phyloP scores from a whole-genome alignment of 495 filamentous ascomycete genomes.

The Trichocladium uniseriatum region DNA sequence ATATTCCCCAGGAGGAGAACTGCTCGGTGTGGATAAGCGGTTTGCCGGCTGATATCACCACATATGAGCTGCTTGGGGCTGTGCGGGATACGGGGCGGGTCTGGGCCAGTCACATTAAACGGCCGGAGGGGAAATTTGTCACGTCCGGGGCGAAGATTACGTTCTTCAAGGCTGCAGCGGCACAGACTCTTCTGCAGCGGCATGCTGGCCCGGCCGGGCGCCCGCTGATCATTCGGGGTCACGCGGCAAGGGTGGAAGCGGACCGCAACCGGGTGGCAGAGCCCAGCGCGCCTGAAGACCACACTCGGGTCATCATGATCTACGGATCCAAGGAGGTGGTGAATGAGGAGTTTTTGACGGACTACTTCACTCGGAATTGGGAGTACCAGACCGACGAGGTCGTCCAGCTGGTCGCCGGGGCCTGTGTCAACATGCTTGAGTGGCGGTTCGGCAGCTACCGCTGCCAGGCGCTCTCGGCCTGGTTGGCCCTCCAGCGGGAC shows the following conservation, averaged over 20 bases:
- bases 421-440: no score
- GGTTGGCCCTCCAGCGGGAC: no score
- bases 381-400: not conserved
- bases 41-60: conserved; percentile 19
- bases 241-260: not conserved
- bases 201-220: not conserved
- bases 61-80: conserved; percentile 16
- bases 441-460: no score
- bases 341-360: not conserved
- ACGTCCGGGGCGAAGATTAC: conserved; percentile 28
- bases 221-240: not conserved
- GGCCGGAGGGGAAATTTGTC: conserved; percentile 5
- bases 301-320: not conserved
- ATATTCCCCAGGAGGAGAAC: conserved; percentile 22
- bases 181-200: not conserved
- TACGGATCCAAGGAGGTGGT: not conserved
- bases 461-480: no score
- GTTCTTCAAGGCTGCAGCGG: conserved; percentile 25
- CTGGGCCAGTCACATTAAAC: conserved; percentile 25
- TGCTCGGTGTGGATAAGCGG: conserved; percentile 29
- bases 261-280: not conserved
- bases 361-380: not conserved
- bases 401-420: no score
- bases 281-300: not conserved
- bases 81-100: conserved; percentile 27